phyloP scores from a whole-genome alignment of 345 rosid genomes.

The Rhodamnia rubescens region DNA sequence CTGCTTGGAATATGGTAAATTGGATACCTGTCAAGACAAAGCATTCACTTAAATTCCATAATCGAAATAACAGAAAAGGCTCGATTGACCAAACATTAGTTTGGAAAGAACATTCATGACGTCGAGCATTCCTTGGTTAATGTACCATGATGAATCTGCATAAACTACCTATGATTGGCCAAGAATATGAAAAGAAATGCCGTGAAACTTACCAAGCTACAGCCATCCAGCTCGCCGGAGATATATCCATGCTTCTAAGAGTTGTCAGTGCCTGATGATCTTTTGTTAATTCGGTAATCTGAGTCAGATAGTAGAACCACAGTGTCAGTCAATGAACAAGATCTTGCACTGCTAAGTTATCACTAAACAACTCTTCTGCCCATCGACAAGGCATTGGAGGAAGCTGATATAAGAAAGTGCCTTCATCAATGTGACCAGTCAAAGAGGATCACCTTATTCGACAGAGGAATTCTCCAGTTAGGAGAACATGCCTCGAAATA shows the following conservation, averaged over 20 bases:
- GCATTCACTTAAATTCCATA: neutral
- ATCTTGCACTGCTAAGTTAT: neutral
- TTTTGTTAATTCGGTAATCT: slow-evolving; percentile 42
- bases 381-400: neutral
- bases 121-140: neutral
- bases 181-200: neutral
- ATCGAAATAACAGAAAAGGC: neutral
- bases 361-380: neutral
- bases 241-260: slow-evolving; percentile 58
- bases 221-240: slow-evolving; percentile 94
- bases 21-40: slow-evolving; percentile 46
- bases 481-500: slow-evolving; percentile 58
- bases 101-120: neutral
- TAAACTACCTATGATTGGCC: neutral
- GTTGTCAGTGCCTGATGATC: slow-evolving; percentile 34
- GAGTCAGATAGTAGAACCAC: slow-evolving; percentile 1
- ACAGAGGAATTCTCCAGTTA: slow-evolving; percentile 48
- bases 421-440: neutral
- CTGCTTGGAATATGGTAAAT: slow-evolving; percentile 58
- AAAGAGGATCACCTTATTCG: slow-evolving; percentile 30
- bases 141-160: neutral
- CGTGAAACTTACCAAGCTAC: slow-evolving; percentile 57
- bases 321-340: neutral
- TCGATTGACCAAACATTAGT: neutral
- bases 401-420: neutral